Evolutionary conservation across 805 yeast species (phyloP), one percentile per base, ranked within the genome.

Genomic region (Spathaspora sp.): DNA sequence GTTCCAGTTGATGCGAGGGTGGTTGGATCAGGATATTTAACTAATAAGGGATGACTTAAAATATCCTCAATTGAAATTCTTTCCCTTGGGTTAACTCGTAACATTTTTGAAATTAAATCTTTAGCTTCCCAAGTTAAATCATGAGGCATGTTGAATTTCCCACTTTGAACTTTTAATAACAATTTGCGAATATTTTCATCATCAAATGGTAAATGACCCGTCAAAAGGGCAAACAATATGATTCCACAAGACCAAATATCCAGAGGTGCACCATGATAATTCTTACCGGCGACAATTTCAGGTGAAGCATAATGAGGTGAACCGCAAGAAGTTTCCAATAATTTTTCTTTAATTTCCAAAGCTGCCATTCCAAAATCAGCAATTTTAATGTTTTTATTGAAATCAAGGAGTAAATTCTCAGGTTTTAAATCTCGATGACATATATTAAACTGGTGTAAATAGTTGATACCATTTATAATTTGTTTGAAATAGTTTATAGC

Each of bases 361-460:
- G 99, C 98, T 16, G 99, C 99, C 99, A 94, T 94, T 32, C 99
- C 99, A 66, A 94, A 94, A 70, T 94, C 99, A 9, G 99, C 99
- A 58, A 94, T 90, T 68, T 94, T 94, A 67, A 94, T 92, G 67
- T 90, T 91, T 56, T 85, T 82, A 65, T 89, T 80, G 64, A 86
- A 85, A 71, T 92, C 98, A 43, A 92, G 74, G 43, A 87, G 69
- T 59, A 87, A 69, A 70, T 87, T 87, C 64, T 87, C 96, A 2
- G 96, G 96, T 63, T 87, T 87, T 60, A 89, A 76, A 65, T 89
- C 96, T 55, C 96, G 83, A 67, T 89, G 96, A 56, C 96, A 90
- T 60, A 89, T 89, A 65, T 89, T 89, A 65, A 89, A 82, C 55
- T 87, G 87, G 64, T 89, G 96, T 64, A 94, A 85, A 69, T 89